These are phyloP conservation scores for Talaromyces sp. DNA, from an alignment of 2,329 filamentous ascomycete species.

Conservation along the genomic window DNA sequence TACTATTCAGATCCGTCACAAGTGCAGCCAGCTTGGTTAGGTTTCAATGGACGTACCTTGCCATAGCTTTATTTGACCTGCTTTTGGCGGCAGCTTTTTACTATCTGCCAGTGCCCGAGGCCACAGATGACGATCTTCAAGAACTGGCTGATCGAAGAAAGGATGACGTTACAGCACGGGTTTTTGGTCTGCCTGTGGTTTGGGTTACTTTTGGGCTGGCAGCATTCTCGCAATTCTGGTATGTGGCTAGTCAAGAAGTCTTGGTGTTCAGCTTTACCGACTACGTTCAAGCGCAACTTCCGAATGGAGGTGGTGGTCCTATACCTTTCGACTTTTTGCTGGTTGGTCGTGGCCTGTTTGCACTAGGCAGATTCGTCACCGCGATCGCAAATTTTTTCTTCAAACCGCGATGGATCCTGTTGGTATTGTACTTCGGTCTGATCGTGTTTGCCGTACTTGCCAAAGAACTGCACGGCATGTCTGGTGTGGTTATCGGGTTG, in stretches of 20 bases:
- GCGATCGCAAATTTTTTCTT: slow-evolving; percentile 55
- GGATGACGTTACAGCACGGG: slow-evolving; percentile 49
- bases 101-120: slow-evolving; percentile 62
- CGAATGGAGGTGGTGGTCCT: slow-evolving; percentile 29
- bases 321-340: slow-evolving; percentile 49
- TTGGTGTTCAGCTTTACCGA: slow-evolving; percentile 50
- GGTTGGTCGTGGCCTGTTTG: slow-evolving; percentile 59
- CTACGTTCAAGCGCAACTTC: slow-evolving; percentile 45
- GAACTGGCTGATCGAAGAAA: slow-evolving; percentile 53
- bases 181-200: slow-evolving; percentile 51
- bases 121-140: slow-evolving; percentile 60
- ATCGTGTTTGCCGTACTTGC: slow-evolving; percentile 54
- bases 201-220: slow-evolving; percentile 58
- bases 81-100: slow-evolving; percentile 59
- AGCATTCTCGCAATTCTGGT: slow-evolving; percentile 58
- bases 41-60: slow-evolving; percentile 65
- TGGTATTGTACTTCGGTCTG: slow-evolving; percentile 54
- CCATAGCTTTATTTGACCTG: slow-evolving; percentile 61
- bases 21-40: slow-evolving; percentile 56
- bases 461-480: slow-evolving; percentile 49
- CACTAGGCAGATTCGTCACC: slow-evolving; percentile 57
- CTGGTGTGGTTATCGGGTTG: slow-evolving; percentile 50
- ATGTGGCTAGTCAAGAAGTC: slow-evolving; percentile 61
- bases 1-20: slow-evolving; percentile 53
- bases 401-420: slow-evolving; percentile 59